Percentiles rank a stretch among this genome's conserved stretches.
Conservation (phyloP, 495 filamentous ascomycete genomes). For the Neurospora africana region DNA sequence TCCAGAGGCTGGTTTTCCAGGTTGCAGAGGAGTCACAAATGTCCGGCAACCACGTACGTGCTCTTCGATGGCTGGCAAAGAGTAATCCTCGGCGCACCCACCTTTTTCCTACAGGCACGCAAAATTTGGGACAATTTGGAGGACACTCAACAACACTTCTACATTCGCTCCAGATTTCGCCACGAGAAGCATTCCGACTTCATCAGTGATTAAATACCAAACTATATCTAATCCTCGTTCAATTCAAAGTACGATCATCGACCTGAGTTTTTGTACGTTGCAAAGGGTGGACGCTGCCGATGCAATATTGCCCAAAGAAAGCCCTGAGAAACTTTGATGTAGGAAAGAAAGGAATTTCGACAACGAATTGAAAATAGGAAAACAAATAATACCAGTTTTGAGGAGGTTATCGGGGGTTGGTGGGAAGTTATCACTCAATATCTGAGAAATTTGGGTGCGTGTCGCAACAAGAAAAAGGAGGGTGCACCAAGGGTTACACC, state of each 20-base stretch:
- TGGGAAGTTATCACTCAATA: no score
- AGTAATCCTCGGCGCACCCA: background rate
- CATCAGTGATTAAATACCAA: background rate
- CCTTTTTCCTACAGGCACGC: background rate
- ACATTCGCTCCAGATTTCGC: background rate
- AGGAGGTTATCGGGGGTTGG: no score
- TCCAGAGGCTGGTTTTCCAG: background rate
- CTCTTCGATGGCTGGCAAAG: background rate
- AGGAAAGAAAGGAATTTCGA: background rate
- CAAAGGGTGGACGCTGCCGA: background rate
- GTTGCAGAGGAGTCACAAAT: background rate
- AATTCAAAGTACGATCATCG: background rate
- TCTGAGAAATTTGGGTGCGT: no score
- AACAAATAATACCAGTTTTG: no score
- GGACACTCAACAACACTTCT: background rate
- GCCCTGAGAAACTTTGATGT: background rate
- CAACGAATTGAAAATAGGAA: background rate
- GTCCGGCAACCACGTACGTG: background rate
- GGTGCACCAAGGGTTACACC: no score
- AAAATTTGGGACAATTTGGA: background rate
- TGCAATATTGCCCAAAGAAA: background rate
- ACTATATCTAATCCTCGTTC: no score
- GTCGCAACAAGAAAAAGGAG: no score
- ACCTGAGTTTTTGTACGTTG: background rate
- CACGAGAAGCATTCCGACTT: rapidly evolving